A percentile compares a stretch with the other conserved stretches of the same genome.
These are phyloP conservation scores for Paratrypanosoma confusum DNA, from an alignment of 208 protist genomes.

Conservation along the genomic window DNA sequence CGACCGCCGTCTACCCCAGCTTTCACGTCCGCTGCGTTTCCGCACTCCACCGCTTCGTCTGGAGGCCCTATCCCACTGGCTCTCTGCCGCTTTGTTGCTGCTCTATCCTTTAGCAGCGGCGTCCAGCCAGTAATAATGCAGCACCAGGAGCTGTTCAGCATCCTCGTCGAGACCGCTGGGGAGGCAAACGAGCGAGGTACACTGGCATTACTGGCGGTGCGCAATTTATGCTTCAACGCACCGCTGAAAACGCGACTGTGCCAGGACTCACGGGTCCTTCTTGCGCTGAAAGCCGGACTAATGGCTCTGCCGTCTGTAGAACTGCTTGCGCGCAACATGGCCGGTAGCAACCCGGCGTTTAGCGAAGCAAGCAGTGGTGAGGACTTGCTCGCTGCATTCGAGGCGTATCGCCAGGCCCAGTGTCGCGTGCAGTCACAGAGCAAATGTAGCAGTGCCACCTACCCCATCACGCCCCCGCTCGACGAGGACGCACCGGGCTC, in stretches of 20 bases:
- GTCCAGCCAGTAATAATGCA: slow-evolving; percentile 26
- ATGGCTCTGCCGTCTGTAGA: slow-evolving; percentile 22
- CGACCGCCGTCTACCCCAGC: neutral
- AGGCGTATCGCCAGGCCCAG: too few relatives aligned
- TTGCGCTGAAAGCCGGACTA: slow-evolving; percentile 53
- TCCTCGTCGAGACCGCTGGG: slow-evolving; percentile 45
- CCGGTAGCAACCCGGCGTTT: too few relatives aligned
- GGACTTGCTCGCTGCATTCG: too few relatives aligned
- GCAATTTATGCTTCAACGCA: slow-evolving; percentile 62
- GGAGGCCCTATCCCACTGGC: slow-evolving; percentile 18
- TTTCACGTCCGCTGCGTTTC: too few relatives aligned
- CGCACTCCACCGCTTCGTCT: too few relatives aligned
- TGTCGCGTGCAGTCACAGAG: too few relatives aligned
- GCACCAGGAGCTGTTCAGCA: slow-evolving; percentile 30
- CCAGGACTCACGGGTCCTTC: slow-evolving; percentile 58
- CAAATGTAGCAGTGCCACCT: too few relatives aligned
- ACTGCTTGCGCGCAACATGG: slow-evolving; percentile 7
- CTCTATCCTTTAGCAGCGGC: slow-evolving; percentile 37
- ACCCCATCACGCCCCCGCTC: too few relatives aligned
- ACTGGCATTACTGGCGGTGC: slow-evolving; percentile 49
- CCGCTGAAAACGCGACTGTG: slow-evolving; percentile 51
- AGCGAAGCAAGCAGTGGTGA: too few relatives aligned
- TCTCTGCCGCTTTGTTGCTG: slow-evolving; percentile 42
- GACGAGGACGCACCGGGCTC: too few relatives aligned
- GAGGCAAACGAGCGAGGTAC: slow-evolving; percentile 15